These are phyloP conservation scores for Fraxinus platypoda DNA, from an alignment of 305 asterid species.

Conservation along the genomic window DNA sequence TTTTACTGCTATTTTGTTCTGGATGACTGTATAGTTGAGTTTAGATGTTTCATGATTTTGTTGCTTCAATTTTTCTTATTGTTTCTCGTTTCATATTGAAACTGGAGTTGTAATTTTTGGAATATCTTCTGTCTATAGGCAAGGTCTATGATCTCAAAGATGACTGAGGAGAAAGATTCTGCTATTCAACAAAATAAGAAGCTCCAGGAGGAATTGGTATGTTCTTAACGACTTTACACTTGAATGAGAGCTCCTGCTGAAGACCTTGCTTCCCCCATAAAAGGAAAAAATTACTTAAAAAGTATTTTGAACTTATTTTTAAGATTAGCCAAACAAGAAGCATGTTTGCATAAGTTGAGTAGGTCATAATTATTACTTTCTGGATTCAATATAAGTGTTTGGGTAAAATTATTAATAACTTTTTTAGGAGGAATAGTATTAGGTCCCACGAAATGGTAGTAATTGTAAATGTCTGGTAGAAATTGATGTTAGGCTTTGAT, in stretches of 20 bases:
- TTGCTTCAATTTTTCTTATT: not conserved
- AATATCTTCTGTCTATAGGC: constrained; percentile 39
- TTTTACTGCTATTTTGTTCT: constrained; percentile 14
- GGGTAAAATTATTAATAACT: not conserved
- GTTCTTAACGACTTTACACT: constrained; percentile 6
- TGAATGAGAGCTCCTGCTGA: not conserved
- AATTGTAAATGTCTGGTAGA: not conserved
- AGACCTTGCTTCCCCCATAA: not conserved
- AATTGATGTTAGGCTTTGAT: not conserved
- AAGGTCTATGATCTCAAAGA: constrained; percentile 49
- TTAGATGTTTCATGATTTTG: not conserved
- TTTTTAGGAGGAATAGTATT: not conserved
- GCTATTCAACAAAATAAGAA: constrained; percentile 57
- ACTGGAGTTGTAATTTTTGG: constrained; percentile 9
- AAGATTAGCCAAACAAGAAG: not conserved
- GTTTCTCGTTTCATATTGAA: not conserved
- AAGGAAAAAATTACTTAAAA: not conserved
- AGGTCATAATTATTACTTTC: not conserved
- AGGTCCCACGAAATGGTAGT: not conserved
- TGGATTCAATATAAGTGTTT: not conserved
- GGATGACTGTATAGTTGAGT: not conserved
- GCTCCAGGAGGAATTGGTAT: constrained; percentile 73
- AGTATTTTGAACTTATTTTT: not conserved
- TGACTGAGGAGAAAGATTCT: constrained; percentile 68
- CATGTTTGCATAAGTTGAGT: not conserved